Evolutionary conservation across 768 basidiomycete genomes (phyloP).

Genomic region (Suillus hirtellus): DNA sequence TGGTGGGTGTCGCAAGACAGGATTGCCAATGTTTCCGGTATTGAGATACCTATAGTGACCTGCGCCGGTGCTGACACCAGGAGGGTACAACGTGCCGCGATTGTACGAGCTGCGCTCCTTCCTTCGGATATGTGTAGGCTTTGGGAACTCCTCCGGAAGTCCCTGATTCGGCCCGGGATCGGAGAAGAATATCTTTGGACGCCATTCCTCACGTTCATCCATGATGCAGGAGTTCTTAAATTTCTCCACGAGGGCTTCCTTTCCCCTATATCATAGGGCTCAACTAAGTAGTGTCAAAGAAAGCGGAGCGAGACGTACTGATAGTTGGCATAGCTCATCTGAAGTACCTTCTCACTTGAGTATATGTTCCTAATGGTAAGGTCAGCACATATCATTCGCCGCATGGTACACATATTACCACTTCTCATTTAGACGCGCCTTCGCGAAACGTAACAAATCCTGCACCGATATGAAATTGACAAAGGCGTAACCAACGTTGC

Average conservation of each 20-base stretch:
- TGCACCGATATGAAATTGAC: slow-evolving; percentile 85
- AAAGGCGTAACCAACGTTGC: slow-evolving; percentile 82
- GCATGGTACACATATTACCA: slow-evolving; percentile 50
- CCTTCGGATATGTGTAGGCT: slow-evolving; percentile 76
- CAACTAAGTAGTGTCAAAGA: slow-evolving; percentile 14
- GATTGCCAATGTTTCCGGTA: slow-evolving; percentile 21
- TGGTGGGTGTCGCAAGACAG: slow-evolving; percentile 16
- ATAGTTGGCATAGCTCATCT: slow-evolving; percentile 92
- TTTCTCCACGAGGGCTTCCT: slow-evolving; percentile 87
- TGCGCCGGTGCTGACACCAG: slow-evolving; percentile 35
- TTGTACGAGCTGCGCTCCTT: slow-evolving; percentile 84
- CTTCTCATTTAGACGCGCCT: slow-evolving; percentile 71
- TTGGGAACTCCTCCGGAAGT: slow-evolving; percentile 76
- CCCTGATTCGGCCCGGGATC: slow-evolving; percentile 70
- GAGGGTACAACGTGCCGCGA: slow-evolving; percentile 69
- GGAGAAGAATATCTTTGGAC: slow-evolving; percentile 83
- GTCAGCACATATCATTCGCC: slow-evolving; percentile 11
- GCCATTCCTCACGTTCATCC: slow-evolving; percentile 82
- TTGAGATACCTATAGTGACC: slow-evolving; percentile 31
- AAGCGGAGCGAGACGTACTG: slow-evolving; percentile 57
- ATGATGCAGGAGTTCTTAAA: slow-evolving; percentile 91
- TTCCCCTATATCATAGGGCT: slow-evolving; percentile 54
- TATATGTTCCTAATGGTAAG: slow-evolving; percentile 75
- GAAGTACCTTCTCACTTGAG: slow-evolving; percentile 85
- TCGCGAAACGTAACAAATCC: slow-evolving; percentile 76